A percentile compares a stretch with the other conserved stretches of the same genome.
Evolutionary conservation across 106 monocot species (phyloP).

Genomic region (Alisma plantagoaquatica): DNA sequence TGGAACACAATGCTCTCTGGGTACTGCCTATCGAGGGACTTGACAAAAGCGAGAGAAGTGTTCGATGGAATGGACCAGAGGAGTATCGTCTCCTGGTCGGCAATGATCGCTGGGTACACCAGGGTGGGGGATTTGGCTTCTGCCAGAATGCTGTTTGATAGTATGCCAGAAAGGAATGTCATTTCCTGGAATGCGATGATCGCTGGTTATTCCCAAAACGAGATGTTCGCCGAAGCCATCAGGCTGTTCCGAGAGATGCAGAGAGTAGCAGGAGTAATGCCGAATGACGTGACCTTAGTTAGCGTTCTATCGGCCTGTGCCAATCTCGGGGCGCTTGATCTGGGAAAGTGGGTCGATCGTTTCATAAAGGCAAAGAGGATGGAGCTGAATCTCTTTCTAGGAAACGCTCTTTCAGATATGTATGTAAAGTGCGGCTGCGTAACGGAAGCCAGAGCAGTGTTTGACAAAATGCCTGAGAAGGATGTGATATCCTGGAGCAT

Average conservation of each 20-base stretch:
- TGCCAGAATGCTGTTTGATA: constrained; percentile 28
- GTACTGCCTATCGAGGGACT: constrained; percentile 12
- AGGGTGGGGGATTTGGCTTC: constrained; percentile 19
- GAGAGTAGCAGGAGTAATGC: background rate
- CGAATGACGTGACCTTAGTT: constrained; percentile 34
- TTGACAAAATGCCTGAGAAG: constrained; percentile 21
- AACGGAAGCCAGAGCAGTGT: constrained; percentile 24
- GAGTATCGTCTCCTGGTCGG: constrained; percentile 36
- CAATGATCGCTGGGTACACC: constrained; percentile 31
- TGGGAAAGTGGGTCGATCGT: constrained; percentile 30
- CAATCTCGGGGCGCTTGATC: constrained; percentile 21
- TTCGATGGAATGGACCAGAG: constrained; percentile 29
- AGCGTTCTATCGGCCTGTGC: constrained; percentile 36
- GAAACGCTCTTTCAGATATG: constrained; percentile 38
- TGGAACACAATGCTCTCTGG: constrained; percentile 34
- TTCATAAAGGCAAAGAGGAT: constrained; percentile 15
- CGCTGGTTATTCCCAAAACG: constrained; percentile 26
- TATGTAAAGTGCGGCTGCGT: constrained; percentile 42
- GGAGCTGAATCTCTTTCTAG: constrained; percentile 26
- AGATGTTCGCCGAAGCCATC: constrained; percentile 18
- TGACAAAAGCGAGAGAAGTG: constrained; percentile 14
- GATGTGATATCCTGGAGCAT: constrained; percentile 46
- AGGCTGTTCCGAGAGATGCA: constrained; percentile 28
- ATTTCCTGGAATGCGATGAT: constrained; percentile 37
- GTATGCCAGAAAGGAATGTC: constrained; percentile 23